A percentile compares a stretch with the other conserved stretches of the same genome.
These are phyloP conservation scores for Suhomyces yuchorum DNA, from an alignment of 1,139 yeast species.

Conservation along the genomic window DNA sequence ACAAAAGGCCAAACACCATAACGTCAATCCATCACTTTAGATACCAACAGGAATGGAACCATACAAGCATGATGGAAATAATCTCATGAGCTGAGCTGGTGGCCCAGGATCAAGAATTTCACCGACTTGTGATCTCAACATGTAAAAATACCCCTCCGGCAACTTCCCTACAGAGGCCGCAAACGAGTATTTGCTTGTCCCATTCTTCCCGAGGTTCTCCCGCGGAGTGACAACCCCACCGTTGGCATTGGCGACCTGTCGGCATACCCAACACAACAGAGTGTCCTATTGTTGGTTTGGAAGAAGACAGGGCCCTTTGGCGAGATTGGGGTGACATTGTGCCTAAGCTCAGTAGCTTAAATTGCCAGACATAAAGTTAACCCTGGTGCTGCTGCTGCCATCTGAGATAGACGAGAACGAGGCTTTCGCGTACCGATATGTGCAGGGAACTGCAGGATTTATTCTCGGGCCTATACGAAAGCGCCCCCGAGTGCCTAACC, in stretches of 20 bases:
- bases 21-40: too few relatives aligned
- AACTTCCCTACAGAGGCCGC: neutral
- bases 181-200: neutral
- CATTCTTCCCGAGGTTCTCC: neutral
- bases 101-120: too few relatives aligned
- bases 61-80: too few relatives aligned
- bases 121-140: too few relatives aligned
- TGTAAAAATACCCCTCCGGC: neutral
- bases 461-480: neutral
- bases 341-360: neutral
- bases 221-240: neutral
- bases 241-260: neutral
- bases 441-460: neutral
- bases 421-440: neutral
- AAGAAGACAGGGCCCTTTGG: neutral
- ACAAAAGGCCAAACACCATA: too few relatives aligned
- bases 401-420: constrained; percentile 1
- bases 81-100: too few relatives aligned
- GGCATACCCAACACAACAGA: neutral
- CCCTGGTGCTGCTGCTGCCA: neutral
- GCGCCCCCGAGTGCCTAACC: neutral
- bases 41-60: too few relatives aligned
- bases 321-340: neutral
- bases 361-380: neutral
- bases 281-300: neutral